Evolutionary conservation across 371 early-diverging fungal species (phyloP).

Genomic region (Quaeritorhiza haematococci): DNA sequence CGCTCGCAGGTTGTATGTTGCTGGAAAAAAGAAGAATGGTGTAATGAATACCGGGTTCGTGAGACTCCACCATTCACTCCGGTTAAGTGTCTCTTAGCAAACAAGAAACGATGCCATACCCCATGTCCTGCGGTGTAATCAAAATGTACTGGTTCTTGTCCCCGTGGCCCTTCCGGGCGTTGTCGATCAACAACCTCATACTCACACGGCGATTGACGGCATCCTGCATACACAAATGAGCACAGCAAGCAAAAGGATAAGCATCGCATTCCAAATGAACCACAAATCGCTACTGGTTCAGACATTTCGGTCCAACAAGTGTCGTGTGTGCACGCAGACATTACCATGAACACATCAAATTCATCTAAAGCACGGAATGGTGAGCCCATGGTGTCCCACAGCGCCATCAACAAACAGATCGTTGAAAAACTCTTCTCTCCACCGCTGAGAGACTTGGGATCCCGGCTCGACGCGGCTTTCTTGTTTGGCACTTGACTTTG

Average conservation of each 20-base stretch:
- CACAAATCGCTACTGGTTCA: background rate
- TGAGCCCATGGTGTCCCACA: slow-evolving; percentile 96
- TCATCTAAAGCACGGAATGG: slow-evolving; percentile 98
- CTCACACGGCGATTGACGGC: slow-evolving; percentile 89
- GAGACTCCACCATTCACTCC: background rate
- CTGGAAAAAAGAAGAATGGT: background rate
- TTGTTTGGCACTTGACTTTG: too few species aligned
- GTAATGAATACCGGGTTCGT: background rate
- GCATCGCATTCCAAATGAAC: background rate
- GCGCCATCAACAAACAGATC: slow-evolving; percentile 88
- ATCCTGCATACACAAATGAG: slow-evolving; percentile 37
- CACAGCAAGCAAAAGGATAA: background rate
- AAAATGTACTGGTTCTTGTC: slow-evolving; percentile 79
- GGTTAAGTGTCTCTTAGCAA: background rate
- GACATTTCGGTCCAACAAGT: background rate
- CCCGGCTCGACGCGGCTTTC: slow-evolving; percentile 47
- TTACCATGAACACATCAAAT: slow-evolving; percentile 99
- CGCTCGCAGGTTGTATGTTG: slow-evolving; percentile 42
- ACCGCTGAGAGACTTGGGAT: slow-evolving; percentile 88
- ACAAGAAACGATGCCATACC: slow-evolving; percentile 16
- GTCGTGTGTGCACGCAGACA: background rate
- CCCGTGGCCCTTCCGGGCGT: slow-evolving; percentile 53
- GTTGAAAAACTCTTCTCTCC: slow-evolving; percentile 99
- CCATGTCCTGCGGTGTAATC: slow-evolving; percentile 85
- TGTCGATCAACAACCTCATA: slow-evolving; percentile 82